Percentiles rank a stretch among this genome's conserved stretches.
Evolutionary conservation across 345 rosid species (phyloP).

Genomic region (Anastatica hierochuntica): DNA sequence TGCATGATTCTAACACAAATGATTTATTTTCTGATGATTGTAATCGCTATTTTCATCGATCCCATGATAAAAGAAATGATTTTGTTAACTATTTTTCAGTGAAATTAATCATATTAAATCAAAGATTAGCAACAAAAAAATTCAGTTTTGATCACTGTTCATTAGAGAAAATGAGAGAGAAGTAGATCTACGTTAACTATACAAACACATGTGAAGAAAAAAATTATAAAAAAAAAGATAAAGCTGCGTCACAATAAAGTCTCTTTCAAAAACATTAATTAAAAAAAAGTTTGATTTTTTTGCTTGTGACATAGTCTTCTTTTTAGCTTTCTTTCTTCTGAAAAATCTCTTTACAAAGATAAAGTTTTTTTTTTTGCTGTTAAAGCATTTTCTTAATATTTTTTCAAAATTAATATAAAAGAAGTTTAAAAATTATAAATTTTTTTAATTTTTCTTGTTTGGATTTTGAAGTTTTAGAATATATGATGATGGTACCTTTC

Average conservation of each 20-base stretch:
- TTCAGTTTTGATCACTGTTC: neutral
- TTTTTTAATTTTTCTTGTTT: neutral
- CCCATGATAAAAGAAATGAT: too few species aligned
- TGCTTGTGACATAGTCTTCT: constrained; percentile 5
- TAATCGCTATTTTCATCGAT: neutral
- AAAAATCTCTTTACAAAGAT: neutral
- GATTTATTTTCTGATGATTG: neutral
- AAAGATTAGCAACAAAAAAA: too few species aligned
- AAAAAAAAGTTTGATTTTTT: neutral
- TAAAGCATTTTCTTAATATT: constrained; percentile 5
- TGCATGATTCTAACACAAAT: constrained; percentile 28
- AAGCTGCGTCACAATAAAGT: constrained; percentile 9
- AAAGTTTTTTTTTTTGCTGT: neutral
- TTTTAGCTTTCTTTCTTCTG: neutral
- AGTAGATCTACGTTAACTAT: constrained; percentile 18
- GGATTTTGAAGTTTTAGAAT: neutral
- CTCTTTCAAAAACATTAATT: constrained; percentile 5
- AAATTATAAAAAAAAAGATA: neutral
- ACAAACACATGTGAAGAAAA: constrained; percentile 14
- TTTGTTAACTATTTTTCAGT: too few species aligned
- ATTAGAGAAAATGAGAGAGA: constrained; percentile 1
- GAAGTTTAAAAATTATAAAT: neutral
- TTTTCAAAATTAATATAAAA: constrained; percentile 2
- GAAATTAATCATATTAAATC: too few species aligned
- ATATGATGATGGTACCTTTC: constrained; percentile 31